These are phyloP conservation scores for Taphrina communis DNA, from an alignment of 1,139 yeast species.

Conservation along the genomic window DNA sequence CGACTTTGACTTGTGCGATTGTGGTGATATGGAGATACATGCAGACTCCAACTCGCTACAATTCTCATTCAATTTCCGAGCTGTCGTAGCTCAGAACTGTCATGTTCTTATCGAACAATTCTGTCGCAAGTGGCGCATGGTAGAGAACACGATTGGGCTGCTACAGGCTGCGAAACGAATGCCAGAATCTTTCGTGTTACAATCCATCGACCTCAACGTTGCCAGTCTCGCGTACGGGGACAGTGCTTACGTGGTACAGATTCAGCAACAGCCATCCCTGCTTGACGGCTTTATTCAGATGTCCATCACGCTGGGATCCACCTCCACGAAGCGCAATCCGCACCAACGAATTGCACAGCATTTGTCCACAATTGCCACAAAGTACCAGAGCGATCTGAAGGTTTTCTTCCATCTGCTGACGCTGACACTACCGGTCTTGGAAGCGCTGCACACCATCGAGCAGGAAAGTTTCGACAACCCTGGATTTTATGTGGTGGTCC, in stretches of 20 bases:
- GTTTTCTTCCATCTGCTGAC: slow-evolving; percentile 13
- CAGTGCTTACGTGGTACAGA: slow-evolving; percentile 9
- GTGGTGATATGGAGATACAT: slow-evolving; percentile 17
- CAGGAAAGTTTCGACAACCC: slow-evolving; percentile 9
- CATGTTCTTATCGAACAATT: slow-evolving; percentile 14
- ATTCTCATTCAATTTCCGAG: slow-evolving; percentile 15
- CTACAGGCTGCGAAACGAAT: not conserved
- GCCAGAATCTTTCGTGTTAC: not conserved
- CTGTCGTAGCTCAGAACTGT: slow-evolving; percentile 4
- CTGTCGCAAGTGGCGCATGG: slow-evolving; percentile 22
- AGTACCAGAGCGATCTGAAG: not conserved
- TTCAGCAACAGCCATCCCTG: slow-evolving; percentile 14
- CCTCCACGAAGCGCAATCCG: slow-evolving; percentile 13
- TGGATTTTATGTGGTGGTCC: slow-evolving; percentile 21
- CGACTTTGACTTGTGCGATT: not conserved
- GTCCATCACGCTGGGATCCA: slow-evolving; percentile 7
- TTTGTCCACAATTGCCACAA: slow-evolving; percentile 4
- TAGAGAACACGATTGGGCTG: slow-evolving; percentile 18
- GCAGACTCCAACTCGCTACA: slow-evolving; percentile 11
- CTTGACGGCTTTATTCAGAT: slow-evolving; percentile 2
- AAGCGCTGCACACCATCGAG: slow-evolving; percentile 18
- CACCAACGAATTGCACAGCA: slow-evolving; percentile 14
- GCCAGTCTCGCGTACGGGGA: slow-evolving; percentile 13
- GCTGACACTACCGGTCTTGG: slow-evolving; percentile 21
- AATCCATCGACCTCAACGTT: not conserved